Conservation (phyloP, 2,329 filamentous ascomycete genomes). For the Zarea fungicola region DNA sequence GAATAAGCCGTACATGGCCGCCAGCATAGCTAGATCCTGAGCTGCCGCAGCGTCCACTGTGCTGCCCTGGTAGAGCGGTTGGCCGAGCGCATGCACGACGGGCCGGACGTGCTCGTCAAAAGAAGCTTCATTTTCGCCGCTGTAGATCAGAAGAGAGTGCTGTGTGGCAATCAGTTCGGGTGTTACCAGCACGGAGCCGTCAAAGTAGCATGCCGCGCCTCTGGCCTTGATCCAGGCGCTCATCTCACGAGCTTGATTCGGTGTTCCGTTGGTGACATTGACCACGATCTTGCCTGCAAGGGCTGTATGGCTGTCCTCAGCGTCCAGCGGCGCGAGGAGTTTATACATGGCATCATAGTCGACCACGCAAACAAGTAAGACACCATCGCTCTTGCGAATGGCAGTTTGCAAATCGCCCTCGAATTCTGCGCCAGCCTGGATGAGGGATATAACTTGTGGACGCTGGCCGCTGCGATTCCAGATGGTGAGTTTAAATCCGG, state of each 20-base stretch:
- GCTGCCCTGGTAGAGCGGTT: conserved; percentile 14
- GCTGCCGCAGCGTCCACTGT: conserved; percentile 20
- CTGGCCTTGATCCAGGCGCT: conserved; percentile 13
- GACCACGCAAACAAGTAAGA: conserved; percentile 23
- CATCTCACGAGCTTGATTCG: conserved; percentile 19
- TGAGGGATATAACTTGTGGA: conserved; percentile 15
- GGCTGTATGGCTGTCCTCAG: not conserved
- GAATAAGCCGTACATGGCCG: conserved; percentile 26
- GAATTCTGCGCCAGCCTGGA: conserved; percentile 15
- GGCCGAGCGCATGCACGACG: conserved; percentile 19
- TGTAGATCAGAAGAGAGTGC: conserved; percentile 19
- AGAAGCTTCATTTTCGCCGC: conserved; percentile 17
- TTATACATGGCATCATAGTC: conserved; percentile 20
- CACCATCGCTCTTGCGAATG: conserved; percentile 14
- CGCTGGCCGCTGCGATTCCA: conserved; percentile 22
- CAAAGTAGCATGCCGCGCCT: conserved; percentile 19
- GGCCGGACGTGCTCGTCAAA: conserved; percentile 6
- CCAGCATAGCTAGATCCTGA: conserved; percentile 22
- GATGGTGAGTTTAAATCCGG: conserved; percentile 19
- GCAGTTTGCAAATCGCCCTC: conserved; percentile 15
- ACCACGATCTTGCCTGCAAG: conserved; percentile 22
- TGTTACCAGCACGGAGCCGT: conserved; percentile 26
- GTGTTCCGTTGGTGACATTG: conserved; percentile 26
- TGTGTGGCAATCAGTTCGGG: conserved; percentile 23
- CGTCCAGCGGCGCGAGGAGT: conserved; percentile 3